phyloP scores from a whole-genome alignment of 208 protist genomes.

The Trypanosoma vivax region DNA sequence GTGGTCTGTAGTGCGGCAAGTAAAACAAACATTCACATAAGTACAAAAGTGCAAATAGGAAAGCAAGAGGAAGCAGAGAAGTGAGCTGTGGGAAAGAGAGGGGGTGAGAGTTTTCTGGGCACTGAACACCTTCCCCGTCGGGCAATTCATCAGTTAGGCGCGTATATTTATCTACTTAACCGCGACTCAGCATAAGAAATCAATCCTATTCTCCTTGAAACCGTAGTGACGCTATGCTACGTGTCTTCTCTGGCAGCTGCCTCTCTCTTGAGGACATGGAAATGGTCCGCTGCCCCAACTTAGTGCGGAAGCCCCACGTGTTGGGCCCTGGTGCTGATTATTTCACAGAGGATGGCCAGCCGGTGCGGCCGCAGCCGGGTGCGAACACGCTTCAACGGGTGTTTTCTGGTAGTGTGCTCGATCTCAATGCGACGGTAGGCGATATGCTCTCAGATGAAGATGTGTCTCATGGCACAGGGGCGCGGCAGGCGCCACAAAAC shows the following conservation, averaged over 20 bases:
- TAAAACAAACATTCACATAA: too few species aligned
- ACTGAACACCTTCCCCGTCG: too few species aligned
- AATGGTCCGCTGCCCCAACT: constrained; percentile 51
- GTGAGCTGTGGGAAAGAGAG: not conserved
- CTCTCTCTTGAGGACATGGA: constrained; percentile 88
- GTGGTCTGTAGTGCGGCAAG: too few species aligned
- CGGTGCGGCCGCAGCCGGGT: constrained; percentile 72
- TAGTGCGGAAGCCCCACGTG: constrained; percentile 73
- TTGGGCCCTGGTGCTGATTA: constrained; percentile 82
- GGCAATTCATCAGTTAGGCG: too few species aligned
- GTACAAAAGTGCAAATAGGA: not conserved
- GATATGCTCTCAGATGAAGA: constrained; percentile 69
- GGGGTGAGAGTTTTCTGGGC: not conserved
- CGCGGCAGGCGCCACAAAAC: constrained; percentile 3
- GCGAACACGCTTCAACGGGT: constrained; percentile 81
- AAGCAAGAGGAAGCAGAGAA: not conserved
- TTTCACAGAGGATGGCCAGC: constrained; percentile 81
- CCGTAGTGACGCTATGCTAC: constrained; percentile 42
- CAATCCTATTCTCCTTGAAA: too few species aligned
- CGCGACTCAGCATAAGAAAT: constrained; percentile 3
- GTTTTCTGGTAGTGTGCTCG: constrained; percentile 83
- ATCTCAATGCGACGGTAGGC: constrained; percentile 76
- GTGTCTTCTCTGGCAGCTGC: constrained; percentile 84
- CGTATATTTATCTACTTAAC: constrained; percentile 3
- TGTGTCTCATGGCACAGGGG: not conserved